Percentiles rank a stretch among this genome's conserved stretches.
phyloP scores from a whole-genome alignment of 805 yeast species.

The Ogataea paradorogensis region DNA sequence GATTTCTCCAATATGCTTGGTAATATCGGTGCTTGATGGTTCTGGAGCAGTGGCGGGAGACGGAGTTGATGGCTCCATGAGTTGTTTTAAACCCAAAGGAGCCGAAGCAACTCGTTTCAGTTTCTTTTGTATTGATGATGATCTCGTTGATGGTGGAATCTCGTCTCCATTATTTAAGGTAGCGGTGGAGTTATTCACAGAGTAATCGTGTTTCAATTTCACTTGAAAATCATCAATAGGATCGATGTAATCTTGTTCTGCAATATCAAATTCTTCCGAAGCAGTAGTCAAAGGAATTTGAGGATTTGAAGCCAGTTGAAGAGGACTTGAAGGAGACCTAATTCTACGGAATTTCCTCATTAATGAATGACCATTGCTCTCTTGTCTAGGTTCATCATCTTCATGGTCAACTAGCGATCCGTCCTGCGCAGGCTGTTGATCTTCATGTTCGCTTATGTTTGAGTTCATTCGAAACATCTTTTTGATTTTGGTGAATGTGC shows the following conservation, averaged over 20 bases:
- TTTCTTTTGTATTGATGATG: conserved; percentile 35
- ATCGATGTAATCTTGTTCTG: conserved; percentile 24
- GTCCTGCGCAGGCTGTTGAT: conserved; percentile 8
- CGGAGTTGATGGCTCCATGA: conserved; percentile 21
- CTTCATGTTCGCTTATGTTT: conserved; percentile 11
- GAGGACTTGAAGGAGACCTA: conserved; percentile 33
- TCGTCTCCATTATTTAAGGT: conserved; percentile 14
- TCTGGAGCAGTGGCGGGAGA: conserved; percentile 14
- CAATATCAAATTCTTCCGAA: conserved; percentile 26
- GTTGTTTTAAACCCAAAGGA: conserved; percentile 55
- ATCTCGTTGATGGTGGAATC: conserved; percentile 3
- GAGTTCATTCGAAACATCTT: conserved; percentile 30
- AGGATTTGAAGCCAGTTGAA: conserved; percentile 7
- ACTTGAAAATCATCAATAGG: conserved; percentile 28
- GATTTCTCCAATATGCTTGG: conserved; percentile 39
- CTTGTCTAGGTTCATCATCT: conserved; percentile 13
- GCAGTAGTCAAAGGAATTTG: conserved; percentile 5
- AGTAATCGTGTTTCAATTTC: conserved; percentile 32
- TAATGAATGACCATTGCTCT: conserved; percentile 21
- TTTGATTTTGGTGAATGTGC: conserved; percentile 28
- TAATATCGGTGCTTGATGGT: conserved; percentile 15
- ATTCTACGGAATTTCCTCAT: conserved; percentile 36
- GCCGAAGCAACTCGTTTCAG: conserved; percentile 83
- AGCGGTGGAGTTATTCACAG: conserved; percentile 30
- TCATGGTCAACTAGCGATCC: conserved; percentile 7